phyloP scores from a whole-genome alignment of 805 yeast genomes.

The Myxozyma vanderwaltii region DNA sequence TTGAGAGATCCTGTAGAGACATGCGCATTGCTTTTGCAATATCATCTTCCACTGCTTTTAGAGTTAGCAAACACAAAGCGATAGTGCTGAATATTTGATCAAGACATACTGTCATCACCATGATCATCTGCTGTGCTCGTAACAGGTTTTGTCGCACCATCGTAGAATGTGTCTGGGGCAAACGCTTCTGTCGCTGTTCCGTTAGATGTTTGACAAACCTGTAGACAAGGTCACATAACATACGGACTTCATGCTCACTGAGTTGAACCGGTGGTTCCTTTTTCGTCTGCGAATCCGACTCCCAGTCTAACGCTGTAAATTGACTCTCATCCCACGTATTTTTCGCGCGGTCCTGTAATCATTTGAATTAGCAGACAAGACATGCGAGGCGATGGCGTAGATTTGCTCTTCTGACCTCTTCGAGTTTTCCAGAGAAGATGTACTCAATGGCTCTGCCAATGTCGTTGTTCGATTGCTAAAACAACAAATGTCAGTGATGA shows the following conservation, averaged over 20 bases:
- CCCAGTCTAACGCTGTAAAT: slow-evolving; percentile 14
- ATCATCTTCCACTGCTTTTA: slow-evolving; percentile 24
- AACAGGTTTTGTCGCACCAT: not conserved
- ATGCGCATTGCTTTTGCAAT: slow-evolving; percentile 30
- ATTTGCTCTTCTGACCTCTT: slow-evolving; percentile 11
- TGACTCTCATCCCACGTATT: slow-evolving; percentile 18
- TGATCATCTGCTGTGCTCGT: slow-evolving; percentile 6
- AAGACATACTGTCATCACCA: slow-evolving; percentile 16
- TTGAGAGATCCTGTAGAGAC: slow-evolving; percentile 27
- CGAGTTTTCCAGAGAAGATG: slow-evolving; percentile 35
- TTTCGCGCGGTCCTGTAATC: slow-evolving; percentile 8
- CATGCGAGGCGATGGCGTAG: not conserved
- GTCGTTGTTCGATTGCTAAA: slow-evolving; percentile 35
- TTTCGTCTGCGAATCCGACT: not conserved
- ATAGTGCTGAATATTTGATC: too few species aligned
- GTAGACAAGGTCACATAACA: too few species aligned
- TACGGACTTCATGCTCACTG: slow-evolving; percentile 17
- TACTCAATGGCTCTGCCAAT: slow-evolving; percentile 39
- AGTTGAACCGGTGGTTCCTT: not conserved
- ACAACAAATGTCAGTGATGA: not conserved
- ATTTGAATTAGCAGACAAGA: not conserved
- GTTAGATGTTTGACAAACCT: too few species aligned
- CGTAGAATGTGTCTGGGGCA: slow-evolving; percentile 26
- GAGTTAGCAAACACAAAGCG: too few species aligned
- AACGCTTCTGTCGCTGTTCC: slow-evolving; percentile 26